Conservation (phyloP, 2,329 filamentous ascomycete species). For the Xylariaceae sp. region DNA sequence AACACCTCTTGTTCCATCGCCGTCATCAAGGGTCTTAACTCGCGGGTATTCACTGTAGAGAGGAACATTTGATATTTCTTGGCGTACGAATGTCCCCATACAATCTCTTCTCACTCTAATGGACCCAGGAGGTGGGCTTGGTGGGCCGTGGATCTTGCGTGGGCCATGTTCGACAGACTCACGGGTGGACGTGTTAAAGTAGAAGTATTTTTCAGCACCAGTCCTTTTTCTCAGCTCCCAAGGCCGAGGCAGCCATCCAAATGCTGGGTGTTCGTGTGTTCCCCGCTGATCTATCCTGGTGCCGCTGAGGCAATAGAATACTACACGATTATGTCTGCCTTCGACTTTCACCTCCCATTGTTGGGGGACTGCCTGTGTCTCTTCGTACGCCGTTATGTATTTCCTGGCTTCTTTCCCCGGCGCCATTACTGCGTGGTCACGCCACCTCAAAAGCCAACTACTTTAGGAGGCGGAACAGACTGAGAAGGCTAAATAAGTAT, state of each 20-base stretch:
- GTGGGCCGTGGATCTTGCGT: not conserved
- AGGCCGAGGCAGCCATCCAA: slow-evolving; percentile 8
- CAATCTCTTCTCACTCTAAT: not conserved
- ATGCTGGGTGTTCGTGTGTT: slow-evolving; percentile 11
- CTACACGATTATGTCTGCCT: not conserved
- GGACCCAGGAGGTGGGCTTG: slow-evolving; percentile 2
- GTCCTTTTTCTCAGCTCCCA: slow-evolving; percentile 11
- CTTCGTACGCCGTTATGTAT: slow-evolving; percentile 8
- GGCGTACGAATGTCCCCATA: slow-evolving; percentile 3
- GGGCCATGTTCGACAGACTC: slow-evolving; percentile 6
- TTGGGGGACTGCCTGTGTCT: not conserved
- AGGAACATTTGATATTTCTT: slow-evolving; percentile 4
- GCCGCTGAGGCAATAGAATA: not conserved
- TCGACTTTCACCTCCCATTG: slow-evolving; percentile 1
- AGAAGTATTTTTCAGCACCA: not conserved
- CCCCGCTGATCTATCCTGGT: not conserved
- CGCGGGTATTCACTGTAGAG: slow-evolving; percentile 7
- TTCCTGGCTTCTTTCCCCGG: not conserved
- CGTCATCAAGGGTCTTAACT: slow-evolving; percentile 7
- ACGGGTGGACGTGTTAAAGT: slow-evolving; percentile 7
- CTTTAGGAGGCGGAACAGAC: not conserved
- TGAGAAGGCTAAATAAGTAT: no score
- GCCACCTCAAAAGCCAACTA: no score
- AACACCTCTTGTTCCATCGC: slow-evolving; percentile 1
- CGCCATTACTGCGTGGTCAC: not conserved